These are phyloP conservation scores for Marasmius oreades DNA, from an alignment of 1,284 basidiomycete genomes.

Conservation along the genomic window DNA sequence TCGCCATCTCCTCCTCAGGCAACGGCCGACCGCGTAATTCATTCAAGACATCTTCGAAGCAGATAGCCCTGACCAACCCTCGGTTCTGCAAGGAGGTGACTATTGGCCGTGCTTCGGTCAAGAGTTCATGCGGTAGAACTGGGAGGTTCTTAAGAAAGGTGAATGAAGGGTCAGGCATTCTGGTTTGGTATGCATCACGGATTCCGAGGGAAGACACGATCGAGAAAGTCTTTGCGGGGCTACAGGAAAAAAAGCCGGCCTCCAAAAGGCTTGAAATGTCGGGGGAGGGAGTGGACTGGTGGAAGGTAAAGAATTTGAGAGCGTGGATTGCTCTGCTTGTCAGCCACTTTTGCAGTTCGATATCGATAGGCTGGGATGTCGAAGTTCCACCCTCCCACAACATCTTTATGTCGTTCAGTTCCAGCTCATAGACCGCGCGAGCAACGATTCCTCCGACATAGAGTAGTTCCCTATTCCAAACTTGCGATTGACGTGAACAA, in stretches of 20 bases:
- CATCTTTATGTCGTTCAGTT: slow-evolving; percentile 59
- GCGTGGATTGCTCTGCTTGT: slow-evolving; percentile 75
- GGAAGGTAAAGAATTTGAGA: slow-evolving; percentile 88
- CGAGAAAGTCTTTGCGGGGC: slow-evolving; percentile 48
- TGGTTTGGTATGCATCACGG: slow-evolving; percentile 65
- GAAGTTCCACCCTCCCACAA: slow-evolving; percentile 52
- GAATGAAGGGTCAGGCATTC: slow-evolving; percentile 77
- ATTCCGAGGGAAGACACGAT: slow-evolving; percentile 84
- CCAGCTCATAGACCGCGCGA: slow-evolving; percentile 84
- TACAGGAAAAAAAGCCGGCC: slow-evolving; percentile 78
- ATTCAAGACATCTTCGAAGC: slow-evolving; percentile 81
- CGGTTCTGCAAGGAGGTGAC: slow-evolving; percentile 64
- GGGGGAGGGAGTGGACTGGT: slow-evolving; percentile 81
- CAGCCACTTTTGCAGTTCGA: slow-evolving; percentile 49
- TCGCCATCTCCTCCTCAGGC: slow-evolving; percentile 70
- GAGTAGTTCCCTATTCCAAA: slow-evolving; percentile 88
- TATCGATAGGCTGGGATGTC: slow-evolving; percentile 21
- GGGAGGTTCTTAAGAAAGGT: slow-evolving; percentile 83
- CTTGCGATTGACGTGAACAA: slow-evolving; percentile 29
- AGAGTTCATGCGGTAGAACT: slow-evolving; percentile 65
- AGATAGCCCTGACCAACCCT: slow-evolving; percentile 77
- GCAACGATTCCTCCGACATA: slow-evolving; percentile 81
- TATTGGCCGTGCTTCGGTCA: slow-evolving; percentile 64
- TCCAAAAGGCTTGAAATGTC: slow-evolving; percentile 83
- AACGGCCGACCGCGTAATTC: slow-evolving; percentile 79